A percentile compares a stretch with the other conserved stretches of the same genome.
These are phyloP conservation scores for Beauveria asiatica DNA, from an alignment of 2,329 filamentous ascomycete species.

Conservation along the genomic window DNA sequence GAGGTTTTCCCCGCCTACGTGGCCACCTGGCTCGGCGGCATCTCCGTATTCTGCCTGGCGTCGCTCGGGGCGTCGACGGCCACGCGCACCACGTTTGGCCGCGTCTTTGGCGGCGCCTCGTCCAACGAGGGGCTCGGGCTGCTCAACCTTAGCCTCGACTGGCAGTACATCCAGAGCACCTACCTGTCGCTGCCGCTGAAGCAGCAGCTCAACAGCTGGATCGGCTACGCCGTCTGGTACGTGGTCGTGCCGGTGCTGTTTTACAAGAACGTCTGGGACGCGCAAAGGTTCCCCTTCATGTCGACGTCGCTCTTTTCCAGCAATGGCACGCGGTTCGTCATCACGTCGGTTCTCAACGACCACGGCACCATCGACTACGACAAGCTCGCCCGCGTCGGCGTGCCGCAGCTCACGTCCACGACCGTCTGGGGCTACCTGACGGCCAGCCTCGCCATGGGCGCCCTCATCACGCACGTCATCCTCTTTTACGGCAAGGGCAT, in stretches of 20 bases:
- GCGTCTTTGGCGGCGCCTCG: constrained; percentile 32
- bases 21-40: constrained; percentile 30
- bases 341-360: constrained; percentile 16
- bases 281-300: constrained; percentile 25
- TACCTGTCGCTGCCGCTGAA: constrained; percentile 29
- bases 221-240: constrained; percentile 29
- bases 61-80: constrained; percentile 26
- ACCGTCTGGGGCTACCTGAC: constrained; percentile 20
- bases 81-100: constrained; percentile 18
- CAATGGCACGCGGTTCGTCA: constrained; percentile 19
- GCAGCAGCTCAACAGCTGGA: constrained; percentile 27
- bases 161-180: constrained; percentile 32
- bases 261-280: constrained; percentile 32
- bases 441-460: constrained; percentile 24
- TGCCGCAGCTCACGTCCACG: constrained; percentile 21
- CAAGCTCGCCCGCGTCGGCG: constrained; percentile 19
- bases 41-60: constrained; percentile 38
- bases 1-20: constrained; percentile 40
- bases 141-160: constrained; percentile 33
- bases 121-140: constrained; percentile 31
- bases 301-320: constrained; percentile 20
- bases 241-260: constrained; percentile 28
- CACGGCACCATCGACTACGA: constrained; percentile 19
- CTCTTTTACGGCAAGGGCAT: constrained; percentile 16
- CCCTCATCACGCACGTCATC: constrained; percentile 15